Percentiles rank a stretch among this genome's conserved stretches.
Conservation (phyloP, 345 rosid species). For the Moringa oleifera region DNA sequence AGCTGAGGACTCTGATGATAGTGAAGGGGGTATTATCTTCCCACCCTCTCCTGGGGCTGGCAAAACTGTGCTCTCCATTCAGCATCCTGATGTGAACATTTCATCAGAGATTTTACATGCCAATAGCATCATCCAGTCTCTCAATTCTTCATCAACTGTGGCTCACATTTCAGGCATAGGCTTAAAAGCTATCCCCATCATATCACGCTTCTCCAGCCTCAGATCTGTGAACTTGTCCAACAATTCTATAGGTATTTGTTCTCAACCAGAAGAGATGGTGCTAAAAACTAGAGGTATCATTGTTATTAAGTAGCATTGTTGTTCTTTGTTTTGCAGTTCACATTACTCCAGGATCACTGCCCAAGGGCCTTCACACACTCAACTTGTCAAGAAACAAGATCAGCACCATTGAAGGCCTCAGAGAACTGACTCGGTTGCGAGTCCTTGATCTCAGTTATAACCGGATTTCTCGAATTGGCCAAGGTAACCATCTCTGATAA, state of each 20-base stretch:
- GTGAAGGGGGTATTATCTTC: constrained; percentile 26
- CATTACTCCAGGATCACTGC: constrained; percentile 66
- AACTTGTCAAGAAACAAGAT: constrained; percentile 85
- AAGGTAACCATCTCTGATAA: constrained; percentile 54
- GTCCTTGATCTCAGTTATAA: constrained; percentile 87
- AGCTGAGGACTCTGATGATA: constrained; percentile 26
- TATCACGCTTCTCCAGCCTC: constrained; percentile 67
- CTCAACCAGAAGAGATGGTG: not conserved
- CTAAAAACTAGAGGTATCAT: not conserved
- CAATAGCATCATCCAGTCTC: constrained; percentile 61
- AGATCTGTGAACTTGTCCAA: constrained; percentile 71
- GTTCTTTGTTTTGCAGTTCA: constrained; percentile 39
- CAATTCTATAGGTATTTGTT: constrained; percentile 72
- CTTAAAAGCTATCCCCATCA: constrained; percentile 71
- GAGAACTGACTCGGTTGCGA: constrained; percentile 74
- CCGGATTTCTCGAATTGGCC: constrained; percentile 82
- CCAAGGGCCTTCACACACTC: constrained; percentile 77
- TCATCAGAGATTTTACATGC: constrained; percentile 65
- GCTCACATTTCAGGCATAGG: constrained; percentile 79
- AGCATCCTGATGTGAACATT: constrained; percentile 32
- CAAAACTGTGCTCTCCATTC: constrained; percentile 29
- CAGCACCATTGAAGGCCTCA: constrained; percentile 69
- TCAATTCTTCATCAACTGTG: constrained; percentile 76
- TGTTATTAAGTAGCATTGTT: not conserved
- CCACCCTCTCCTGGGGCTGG: constrained; percentile 47